These are phyloP conservation scores for Babesia caballi DNA, from an alignment of 169 alveolate species.

Conservation along the genomic window DNA sequence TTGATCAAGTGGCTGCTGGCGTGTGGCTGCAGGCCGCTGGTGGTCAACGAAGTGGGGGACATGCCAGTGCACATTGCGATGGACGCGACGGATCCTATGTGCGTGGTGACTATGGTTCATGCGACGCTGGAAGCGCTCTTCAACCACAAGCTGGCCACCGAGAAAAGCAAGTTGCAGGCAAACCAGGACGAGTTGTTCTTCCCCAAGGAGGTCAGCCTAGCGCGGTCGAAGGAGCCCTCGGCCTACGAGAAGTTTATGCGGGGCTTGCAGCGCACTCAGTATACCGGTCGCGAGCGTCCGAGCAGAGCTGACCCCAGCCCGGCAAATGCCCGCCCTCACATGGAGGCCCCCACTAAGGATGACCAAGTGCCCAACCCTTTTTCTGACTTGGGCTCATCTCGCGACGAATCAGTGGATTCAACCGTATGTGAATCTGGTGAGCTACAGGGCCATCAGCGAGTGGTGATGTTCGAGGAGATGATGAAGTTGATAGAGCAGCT, in stretches of 20 bases:
- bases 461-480: conserved; percentile 41
- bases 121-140: conserved; percentile 39
- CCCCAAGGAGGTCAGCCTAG: too few relatives aligned
- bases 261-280: too few relatives aligned
- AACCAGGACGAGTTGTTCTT: background rate
- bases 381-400: too few relatives aligned
- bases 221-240: too few relatives aligned
- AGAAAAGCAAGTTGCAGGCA: background rate
- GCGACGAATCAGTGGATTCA: too few relatives aligned
- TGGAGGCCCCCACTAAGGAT: too few relatives aligned
- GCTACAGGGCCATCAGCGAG: background rate
- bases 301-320: too few relatives aligned
- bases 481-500: conserved; percentile 50
- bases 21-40: conserved; percentile 55
- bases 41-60: conserved; percentile 62
- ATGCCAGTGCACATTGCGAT: conserved; percentile 65
- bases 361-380: too few relatives aligned
- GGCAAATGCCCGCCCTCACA: too few relatives aligned
- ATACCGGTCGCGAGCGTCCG: too few relatives aligned
- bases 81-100: conserved; percentile 51
- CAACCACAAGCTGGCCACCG: background rate
- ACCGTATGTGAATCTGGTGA: background rate
- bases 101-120: conserved; percentile 46
- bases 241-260: too few relatives aligned
- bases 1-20: conserved; percentile 21